Evolutionary conservation across 225 moss, liverwort and hornwort genomes (phyloP), one percentile per base, ranked within the genome.

Genomic region (Marchantia polymorpha): DNA sequence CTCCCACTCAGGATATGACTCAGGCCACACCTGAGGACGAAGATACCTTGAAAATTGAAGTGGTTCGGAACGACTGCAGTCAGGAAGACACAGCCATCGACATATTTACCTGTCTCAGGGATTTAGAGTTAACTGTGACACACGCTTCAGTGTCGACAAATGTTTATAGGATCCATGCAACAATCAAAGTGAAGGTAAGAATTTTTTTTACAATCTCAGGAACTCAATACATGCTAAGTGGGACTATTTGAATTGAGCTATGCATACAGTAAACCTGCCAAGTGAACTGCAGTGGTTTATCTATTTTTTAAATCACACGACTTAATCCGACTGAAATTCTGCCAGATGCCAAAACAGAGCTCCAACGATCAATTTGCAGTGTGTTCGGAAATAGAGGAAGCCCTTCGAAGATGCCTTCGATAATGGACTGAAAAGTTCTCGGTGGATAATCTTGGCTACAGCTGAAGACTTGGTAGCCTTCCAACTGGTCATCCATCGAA

Each of bases 1-100:
- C 65, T 78, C 78, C 78, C 12, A 66, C 67, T 12, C 48, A 65
- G 49, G 67, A 78, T 52, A 49, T 78, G 65, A 78, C 52, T 16
- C 51, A 26, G 23, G 78, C 78, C 3, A n/a, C 48, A 52, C 78
- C 78, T 52, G 66, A 78, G 65, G 26, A 50, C 52, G 78, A 65
- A 16, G 22, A 65, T n/a, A 78, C 78, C 0, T 53, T 78, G 78
- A 78, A 30, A 25, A 78, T 78, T 66, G 78, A 78, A 26, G 66
- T 78, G 26, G 67, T 78, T n/a, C 50, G 78, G 65, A 78, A 78
- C 78, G 30, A 78, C 25, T 78, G 65, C 78, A 78, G 65, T 67
- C 78, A 78, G 48, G 78, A 78, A 27, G 78, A 78, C 51, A 66
- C 78, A 15, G 78, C 78, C 10, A 66, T 78, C 46, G 50, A 78